Evolutionary conservation across 2,329 filamentous ascomycete genomes (phyloP), one percentile per base, ranked within the genome.

Genomic region (Botrytis tulipae): DNA sequence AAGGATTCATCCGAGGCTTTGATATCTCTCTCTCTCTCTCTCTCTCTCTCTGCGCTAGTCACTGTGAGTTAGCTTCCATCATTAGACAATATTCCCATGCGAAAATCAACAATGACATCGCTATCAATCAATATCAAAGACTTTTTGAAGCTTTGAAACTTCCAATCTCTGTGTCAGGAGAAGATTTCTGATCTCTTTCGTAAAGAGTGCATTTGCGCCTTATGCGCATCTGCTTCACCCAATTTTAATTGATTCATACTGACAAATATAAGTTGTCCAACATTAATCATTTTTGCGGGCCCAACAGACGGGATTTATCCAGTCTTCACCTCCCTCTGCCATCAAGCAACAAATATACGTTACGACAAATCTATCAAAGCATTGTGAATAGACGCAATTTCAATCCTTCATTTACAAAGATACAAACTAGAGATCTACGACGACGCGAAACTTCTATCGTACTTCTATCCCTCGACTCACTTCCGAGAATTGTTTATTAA

Each of bases 21-120:
- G 59, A 32, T 46, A 73, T 72, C 69, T 68, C 65, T 71, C 71
- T 71, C 71, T 70, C 68, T 72, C 69, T 68, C 65, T 71, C 71
- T 71, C 71, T 70, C 68, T 71, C 71, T 71, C 71, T 70, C 61
- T 71, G 62, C 75, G 75, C 76, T 78, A 78, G 73, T 75, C 70
- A 63, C 63, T 76, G 73, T 73, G 60, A 76, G 76, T 78, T 78
- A 78, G 77, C 73, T 74, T 76, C 74, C 71, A 72, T 73, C 35
- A 54, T 40, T 37, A 57, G 51, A 57, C 67, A 62, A 63, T 69
- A 35, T 72, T 18, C 35, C 25, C 16, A 42, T 68, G 48, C 35
- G 65, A 57, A 40, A 40, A 25, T 68, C 46, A 54, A 67, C 46
- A 67, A 67, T 25, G 65, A 40, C 37, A 40, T 67, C 65, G 32